A percentile compares a stretch with the other conserved stretches of the same genome.
Evolutionary conservation across 2,329 filamentous ascomycete species (phyloP).

Genomic region (Chaetomium olivaceum): DNA sequence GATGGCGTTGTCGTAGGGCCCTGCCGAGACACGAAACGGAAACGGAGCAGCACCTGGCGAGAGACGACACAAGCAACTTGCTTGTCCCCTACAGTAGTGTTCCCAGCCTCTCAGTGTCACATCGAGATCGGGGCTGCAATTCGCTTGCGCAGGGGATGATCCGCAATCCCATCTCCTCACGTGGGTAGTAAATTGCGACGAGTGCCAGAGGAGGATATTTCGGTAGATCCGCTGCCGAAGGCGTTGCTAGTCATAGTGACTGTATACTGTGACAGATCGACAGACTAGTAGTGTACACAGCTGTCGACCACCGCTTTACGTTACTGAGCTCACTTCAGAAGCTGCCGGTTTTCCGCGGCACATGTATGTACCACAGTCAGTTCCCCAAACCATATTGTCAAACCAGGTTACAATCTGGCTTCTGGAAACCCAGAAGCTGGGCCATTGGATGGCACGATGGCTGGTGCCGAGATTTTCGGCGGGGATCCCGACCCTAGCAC

Average conservation of each 20-base stretch:
- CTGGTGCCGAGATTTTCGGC: slow-evolving; percentile 27
- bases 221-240: not conserved
- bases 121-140: slow-evolving; percentile 3
- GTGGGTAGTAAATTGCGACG: slow-evolving; percentile 19
- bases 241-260: not conserved
- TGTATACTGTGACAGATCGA: no score
- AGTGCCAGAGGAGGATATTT: not conserved
- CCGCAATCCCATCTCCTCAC: slow-evolving; percentile 14
- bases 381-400: not conserved
- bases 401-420: slow-evolving; percentile 13
- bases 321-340: not conserved
- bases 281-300: not conserved
- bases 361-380: no score
- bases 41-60: not conserved
- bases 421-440: slow-evolving; percentile 14
- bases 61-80: not conserved
- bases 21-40: not conserved
- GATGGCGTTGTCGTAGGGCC: not conserved
- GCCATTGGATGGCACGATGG: not conserved
- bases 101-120: not conserved
- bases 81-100: not conserved
- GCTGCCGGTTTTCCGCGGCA: not conserved
- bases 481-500: slow-evolving; percentile 24
- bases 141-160: slow-evolving; percentile 13
- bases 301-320: not conserved